Base-by-base conservation (phyloP, 225 moss, liverwort and hornwort genomes). In the Antitrichia curtipendula region DNA sequence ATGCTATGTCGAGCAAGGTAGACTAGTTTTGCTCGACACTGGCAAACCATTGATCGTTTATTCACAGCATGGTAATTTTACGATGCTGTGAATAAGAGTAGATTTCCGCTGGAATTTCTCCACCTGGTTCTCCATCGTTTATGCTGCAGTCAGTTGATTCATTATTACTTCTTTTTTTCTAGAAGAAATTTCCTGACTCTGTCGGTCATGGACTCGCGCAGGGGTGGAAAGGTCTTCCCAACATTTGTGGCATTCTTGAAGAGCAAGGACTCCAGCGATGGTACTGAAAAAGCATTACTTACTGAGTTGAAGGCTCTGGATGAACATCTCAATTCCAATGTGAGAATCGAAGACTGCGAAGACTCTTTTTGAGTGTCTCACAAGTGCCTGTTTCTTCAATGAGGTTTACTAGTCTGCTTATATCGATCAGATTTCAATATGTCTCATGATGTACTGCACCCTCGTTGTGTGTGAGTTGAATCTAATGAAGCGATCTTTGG, bases 191-290 rank as follows among this genome's bases (percentile, higher is more conserved):
- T 74, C 54, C n/a, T 88, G 47, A 88, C 81, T 69, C 66, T 70
- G 73, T 83, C 9, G 57, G 53, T 75, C 74, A 43, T 89, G 59
- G 50, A 71, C 87, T 59, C 85, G 65, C 40, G 89, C 95, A 96
- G 96, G 87, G 96, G 96, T 74, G 91, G 93, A 49, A 97, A 95
- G 89, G 50, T 97, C 32, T 99, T 96, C 59, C 88, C 93, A 64
- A 77, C 91, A 45, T 99, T 99, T 89, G 92, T 95, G 34, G 93
- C 94, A 86, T 97, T 95, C 80, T 88, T 99, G 93, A 93, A 90
- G 87, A 97, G 97, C 91, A 99, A 97, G 85, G 99, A 99, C 86
- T 40, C 95, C 58, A 91, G 63, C 58, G 96, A 97, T 89, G 96
- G 93, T 32, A 92, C 93, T 56, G 96, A 99, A 86, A 85, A 89